Conservation (phyloP, 257 asterid genomes). For the Nicotiana undulata region DNA sequence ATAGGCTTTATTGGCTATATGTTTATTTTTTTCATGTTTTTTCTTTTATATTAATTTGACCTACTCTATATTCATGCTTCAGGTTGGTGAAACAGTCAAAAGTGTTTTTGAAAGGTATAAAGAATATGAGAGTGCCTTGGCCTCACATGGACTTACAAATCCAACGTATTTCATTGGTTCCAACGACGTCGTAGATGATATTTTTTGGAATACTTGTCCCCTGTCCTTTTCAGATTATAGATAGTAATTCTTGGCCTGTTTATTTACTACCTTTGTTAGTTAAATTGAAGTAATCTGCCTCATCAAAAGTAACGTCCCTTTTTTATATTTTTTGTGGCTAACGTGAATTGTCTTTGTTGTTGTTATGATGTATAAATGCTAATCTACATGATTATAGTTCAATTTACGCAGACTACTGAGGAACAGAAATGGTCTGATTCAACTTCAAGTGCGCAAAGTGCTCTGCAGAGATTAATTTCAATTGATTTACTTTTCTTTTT, state of each 20-base stretch:
- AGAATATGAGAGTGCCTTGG: conserved; percentile 64
- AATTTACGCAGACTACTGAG: too few relatives aligned
- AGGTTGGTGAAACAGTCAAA: conserved; percentile 52
- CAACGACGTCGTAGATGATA: conserved; percentile 51
- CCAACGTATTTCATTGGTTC: conserved; percentile 57
- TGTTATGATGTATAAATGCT: too few relatives aligned
- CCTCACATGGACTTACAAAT: conserved; percentile 73
- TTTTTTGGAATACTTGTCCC: conserved; percentile 61
- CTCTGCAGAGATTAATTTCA: neutral
- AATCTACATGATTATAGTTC: too few relatives aligned
- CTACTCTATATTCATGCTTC: neutral
- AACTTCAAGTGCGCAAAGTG: too few relatives aligned
- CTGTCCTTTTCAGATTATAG: conserved; percentile 86
- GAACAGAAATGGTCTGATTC: too few relatives aligned
- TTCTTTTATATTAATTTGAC: neutral
- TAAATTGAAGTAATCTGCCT: too few relatives aligned
- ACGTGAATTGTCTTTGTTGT: too few relatives aligned
- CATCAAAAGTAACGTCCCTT: too few relatives aligned
- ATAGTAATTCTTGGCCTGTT: conserved; percentile 6
- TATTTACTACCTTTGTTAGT: neutral
- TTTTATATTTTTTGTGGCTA: too few relatives aligned
- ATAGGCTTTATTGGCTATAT: too few relatives aligned
- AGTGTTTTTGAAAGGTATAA: conserved; percentile 67
- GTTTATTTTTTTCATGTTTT: too few relatives aligned
- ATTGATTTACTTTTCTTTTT: neutral